Conservation (phyloP, 1,284 basidiomycete genomes). For the Cryptococcus depauperatus region DNA sequence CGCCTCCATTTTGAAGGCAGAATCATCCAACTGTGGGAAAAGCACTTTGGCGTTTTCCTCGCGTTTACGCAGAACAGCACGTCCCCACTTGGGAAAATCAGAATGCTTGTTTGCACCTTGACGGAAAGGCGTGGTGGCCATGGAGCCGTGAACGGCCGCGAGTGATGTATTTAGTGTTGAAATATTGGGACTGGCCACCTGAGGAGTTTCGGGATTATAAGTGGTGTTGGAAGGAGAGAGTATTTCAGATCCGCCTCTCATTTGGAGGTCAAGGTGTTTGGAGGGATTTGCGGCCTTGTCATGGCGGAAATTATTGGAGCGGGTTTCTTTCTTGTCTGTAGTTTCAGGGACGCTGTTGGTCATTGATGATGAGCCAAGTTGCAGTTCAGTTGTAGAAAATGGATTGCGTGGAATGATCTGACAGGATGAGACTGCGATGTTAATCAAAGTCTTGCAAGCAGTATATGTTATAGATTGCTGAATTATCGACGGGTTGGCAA, state of each 20-base stretch:
- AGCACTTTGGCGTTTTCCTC: not conserved
- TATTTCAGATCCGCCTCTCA: too few species aligned
- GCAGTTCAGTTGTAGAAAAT: not conserved
- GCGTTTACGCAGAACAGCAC: not conserved
- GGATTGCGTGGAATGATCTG: not conserved
- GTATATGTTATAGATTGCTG: too few species aligned
- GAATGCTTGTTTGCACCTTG: slow-evolving; percentile 3
- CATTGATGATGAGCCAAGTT: not conserved
- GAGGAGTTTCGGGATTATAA: not conserved
- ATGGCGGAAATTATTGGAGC: not conserved
- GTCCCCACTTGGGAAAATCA: not conserved
- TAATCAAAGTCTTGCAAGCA: too few species aligned
- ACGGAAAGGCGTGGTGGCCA: slow-evolving; percentile 5
- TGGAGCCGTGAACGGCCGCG: slow-evolving; percentile 8
- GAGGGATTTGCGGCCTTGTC: too few species aligned
- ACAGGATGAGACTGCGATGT: too few species aligned
- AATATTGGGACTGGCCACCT: slow-evolving; percentile 1
- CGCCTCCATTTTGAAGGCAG: not conserved
- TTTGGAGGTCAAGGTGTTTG: too few species aligned
- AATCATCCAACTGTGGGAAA: too few species aligned
- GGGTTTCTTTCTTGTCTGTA: not conserved
- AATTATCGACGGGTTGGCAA: too few species aligned
- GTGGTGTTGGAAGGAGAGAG: slow-evolving; percentile 3
- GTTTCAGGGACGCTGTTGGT: not conserved
- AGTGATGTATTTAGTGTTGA: slow-evolving; percentile 5